Evolutionary conservation across 345 rosid genomes (phyloP).

Genomic region (Geranium rotundifolium): DNA sequence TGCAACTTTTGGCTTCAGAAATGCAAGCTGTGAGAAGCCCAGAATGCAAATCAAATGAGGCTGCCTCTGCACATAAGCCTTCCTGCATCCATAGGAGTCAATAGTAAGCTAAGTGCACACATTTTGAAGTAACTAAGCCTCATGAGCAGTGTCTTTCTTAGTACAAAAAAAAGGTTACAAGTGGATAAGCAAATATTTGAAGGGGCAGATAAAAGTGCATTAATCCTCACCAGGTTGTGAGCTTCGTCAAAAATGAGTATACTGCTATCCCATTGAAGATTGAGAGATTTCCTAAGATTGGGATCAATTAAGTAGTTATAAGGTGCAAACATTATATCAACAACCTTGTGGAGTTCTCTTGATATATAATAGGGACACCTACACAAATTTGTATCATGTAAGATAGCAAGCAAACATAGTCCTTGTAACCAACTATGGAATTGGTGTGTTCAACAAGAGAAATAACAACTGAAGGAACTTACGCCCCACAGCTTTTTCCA

Average conservation of each 20-base stretch:
- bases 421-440: conserved; percentile 2
- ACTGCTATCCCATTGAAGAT: conserved; percentile 53
- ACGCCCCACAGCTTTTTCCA: conserved; percentile 78
- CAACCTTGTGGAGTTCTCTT: conserved; percentile 76
- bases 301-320: conserved; percentile 85
- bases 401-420: conserved; percentile 11
- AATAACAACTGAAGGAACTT: conserved; percentile 17
- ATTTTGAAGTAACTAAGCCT: conserved; percentile 6
- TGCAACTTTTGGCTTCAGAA: conserved; percentile 77
- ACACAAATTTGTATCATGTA: conserved; percentile 16
- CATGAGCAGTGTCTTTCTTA: background rate
- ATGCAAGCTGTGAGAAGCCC: conserved; percentile 72
- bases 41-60: conserved; percentile 84
- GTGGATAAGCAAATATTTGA: conserved; percentile 4
- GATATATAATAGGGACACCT: conserved; percentile 87
- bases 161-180: background rate
- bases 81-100: conserved; percentile 40
- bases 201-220: conserved; percentile 2
- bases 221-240: conserved; percentile 76
- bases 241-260: conserved; percentile 92
- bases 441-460: background rate
- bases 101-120: no score
- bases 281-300: conserved; percentile 50
- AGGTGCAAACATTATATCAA: conserved; percentile 80
- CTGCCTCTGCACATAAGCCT: conserved; percentile 86